These are phyloP conservation scores for Dendrobium catenatum DNA, from an alignment of 106 monocot genomes.

Conservation along the genomic window DNA sequence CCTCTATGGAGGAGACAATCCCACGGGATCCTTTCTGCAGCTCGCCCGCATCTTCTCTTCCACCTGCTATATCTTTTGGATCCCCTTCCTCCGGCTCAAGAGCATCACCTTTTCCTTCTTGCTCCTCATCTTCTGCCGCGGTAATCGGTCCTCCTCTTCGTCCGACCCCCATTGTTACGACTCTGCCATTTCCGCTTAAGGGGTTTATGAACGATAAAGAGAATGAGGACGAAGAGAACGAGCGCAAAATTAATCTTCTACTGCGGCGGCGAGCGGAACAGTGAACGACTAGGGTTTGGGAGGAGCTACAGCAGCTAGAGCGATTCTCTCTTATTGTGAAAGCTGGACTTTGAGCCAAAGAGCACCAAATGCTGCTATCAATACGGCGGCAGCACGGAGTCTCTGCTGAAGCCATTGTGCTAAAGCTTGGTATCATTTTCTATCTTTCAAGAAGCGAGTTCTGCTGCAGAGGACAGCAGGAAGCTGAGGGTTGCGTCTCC, in stretches of 20 bases:
- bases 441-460: not conserved
- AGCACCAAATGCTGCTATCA: not conserved
- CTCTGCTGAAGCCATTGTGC: not conserved
- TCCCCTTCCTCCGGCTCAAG: not conserved
- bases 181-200: not conserved
- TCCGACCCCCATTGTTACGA: not conserved
- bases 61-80: not conserved
- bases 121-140: not conserved
- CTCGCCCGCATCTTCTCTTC: not conserved
- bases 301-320: not conserved
- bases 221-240: not conserved
- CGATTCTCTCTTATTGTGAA: not conserved
- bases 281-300: not conserved
- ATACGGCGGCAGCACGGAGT: not conserved
- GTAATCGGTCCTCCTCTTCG: not conserved
- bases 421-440: not conserved
- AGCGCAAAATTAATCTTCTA: not conserved
- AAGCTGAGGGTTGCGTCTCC: not conserved
- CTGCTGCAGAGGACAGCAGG: not conserved
- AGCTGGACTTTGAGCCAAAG: not conserved
- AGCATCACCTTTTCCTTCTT: not conserved
- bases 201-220: not conserved
- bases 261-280: not conserved
- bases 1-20: slow-evolving; percentile 8
- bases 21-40: not conserved